Evolutionary conservation across 2,329 filamentous ascomycete genomes (phyloP).

Genomic region (Pseudogymnoascus sp.): DNA sequence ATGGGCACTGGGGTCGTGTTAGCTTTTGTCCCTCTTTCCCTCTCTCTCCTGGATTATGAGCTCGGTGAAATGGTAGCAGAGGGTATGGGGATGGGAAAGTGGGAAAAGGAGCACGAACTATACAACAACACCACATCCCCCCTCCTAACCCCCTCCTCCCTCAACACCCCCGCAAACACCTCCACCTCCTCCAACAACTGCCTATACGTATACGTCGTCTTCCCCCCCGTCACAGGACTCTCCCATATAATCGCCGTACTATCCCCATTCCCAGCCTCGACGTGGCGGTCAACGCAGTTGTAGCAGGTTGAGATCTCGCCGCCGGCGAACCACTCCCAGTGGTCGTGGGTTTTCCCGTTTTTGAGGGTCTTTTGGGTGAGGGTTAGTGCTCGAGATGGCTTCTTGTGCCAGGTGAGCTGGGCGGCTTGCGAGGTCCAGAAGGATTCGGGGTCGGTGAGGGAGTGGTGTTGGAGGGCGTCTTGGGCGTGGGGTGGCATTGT

Average conservation of each 20-base stretch:
- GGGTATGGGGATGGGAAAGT: no score
- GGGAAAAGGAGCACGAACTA: slow-evolving; percentile 44
- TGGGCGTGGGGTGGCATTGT: slow-evolving; percentile 25
- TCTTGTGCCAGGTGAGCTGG: slow-evolving; percentile 75
- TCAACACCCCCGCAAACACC: slow-evolving; percentile 68
- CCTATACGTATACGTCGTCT: slow-evolving; percentile 65
- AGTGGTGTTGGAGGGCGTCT: slow-evolving; percentile 33
- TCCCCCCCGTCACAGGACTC: slow-evolving; percentile 68
- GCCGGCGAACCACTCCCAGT: slow-evolving; percentile 86
- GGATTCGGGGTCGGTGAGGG: slow-evolving; percentile 56
- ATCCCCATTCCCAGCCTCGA: slow-evolving; percentile 67
- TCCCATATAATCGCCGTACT: slow-evolving; percentile 76
- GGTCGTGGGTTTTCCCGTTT: slow-evolving; percentile 54
- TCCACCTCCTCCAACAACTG: slow-evolving; percentile 73
- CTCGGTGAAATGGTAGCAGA: slow-evolving; percentile 10
- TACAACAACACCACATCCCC: slow-evolving; percentile 88
- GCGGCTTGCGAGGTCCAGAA: slow-evolving; percentile 73
- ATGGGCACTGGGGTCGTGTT: slow-evolving; percentile 64
- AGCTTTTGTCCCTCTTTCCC: background rate
- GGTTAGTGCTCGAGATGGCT: slow-evolving; percentile 49
- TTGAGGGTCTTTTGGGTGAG: slow-evolving; percentile 54
- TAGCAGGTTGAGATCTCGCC: slow-evolving; percentile 87
- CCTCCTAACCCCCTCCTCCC: slow-evolving; percentile 71
- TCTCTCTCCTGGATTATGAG: background rate
- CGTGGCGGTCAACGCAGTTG: slow-evolving; percentile 86